These are phyloP conservation scores for Cinnamomum chago DNA, from an alignment of 164 flowering plant genomes.

Conservation along the genomic window DNA sequence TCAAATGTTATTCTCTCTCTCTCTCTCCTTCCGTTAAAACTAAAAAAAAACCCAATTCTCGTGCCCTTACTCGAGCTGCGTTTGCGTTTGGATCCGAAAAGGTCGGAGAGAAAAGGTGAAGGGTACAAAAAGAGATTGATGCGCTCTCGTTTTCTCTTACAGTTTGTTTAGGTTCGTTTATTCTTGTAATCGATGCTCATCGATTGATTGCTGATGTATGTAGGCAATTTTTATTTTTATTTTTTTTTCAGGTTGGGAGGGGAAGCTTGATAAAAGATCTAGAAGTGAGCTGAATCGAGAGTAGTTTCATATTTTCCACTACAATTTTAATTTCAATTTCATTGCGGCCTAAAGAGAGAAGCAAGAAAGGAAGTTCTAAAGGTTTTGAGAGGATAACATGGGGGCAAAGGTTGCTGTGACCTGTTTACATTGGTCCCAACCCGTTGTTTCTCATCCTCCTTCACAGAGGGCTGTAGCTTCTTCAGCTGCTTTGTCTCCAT, in stretches of 20 bases:
- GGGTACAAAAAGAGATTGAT: neutral
- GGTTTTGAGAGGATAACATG: constrained; percentile 13
- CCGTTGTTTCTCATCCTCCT: constrained; percentile 36
- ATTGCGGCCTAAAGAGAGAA: neutral
- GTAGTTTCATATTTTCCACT: no score
- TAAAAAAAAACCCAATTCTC: neutral
- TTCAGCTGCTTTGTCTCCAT: constrained; percentile 38
- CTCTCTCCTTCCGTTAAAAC: neutral
- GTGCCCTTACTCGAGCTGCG: neutral
- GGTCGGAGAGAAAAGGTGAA: neutral
- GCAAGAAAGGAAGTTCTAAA: neutral
- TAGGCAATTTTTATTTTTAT: no score
- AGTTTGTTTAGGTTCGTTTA: no score
- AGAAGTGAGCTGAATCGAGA: no score
- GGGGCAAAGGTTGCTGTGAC: constrained; percentile 43
- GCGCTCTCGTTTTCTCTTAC: no score
- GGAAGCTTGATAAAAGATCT: no score
- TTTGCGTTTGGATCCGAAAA: neutral
- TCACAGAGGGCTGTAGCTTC: constrained; percentile 46
- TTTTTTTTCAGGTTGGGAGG: no score
- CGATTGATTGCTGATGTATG: no score
- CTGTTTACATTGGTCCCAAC: constrained; percentile 49
- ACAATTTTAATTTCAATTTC: no score
- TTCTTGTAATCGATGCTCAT: no score
- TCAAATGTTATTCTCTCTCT: neutral